Base-by-base conservation (phyloP, 441 rosid genomes). In the Jatropha podagrica region DNA sequence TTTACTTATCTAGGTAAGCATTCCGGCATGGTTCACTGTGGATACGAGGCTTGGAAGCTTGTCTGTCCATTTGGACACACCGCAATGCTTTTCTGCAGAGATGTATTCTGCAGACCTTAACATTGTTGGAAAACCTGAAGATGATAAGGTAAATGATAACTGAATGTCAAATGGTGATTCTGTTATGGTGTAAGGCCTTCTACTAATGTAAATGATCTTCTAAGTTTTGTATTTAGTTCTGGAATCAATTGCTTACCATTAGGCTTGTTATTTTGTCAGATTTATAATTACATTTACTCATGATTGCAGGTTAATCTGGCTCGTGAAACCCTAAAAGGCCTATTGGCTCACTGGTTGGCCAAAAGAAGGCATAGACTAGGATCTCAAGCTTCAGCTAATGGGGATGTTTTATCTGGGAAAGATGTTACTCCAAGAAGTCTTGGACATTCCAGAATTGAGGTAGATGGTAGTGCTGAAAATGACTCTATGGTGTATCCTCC, bases 21-120 rank as follows among this genome's bases (percentile, higher is more conserved):
- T 97, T 83, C 99, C 99, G 82, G 88, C 97, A 26, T 97, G 99
- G 99, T 95, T 92, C 84, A 86, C 93, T 63, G 97, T 93, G 82
- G 99, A 97, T 83, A 89, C 97, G 52, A 89, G 97, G 85, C 97
- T 95, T 81, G 99, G 99, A 78, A 89, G 97, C 85, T 88, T 97
- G 87, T 95, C 99, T 56, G 71, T 95, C 74, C 99, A 97, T 88
- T 87, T 97, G 87, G 99, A 97, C 75, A 91, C 98, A 7, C 98
- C 99, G 7, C 99, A 97, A 77, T 97, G 99, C 90, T 97, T 97
- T 85, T 86, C 97, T 18, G 99, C 99, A 0, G 99, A 97, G 88
- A 93, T 97, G 98, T 97, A 97, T 86, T 91, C 98, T 49, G 92
- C 89, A 66, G 99, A 97, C 84, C 97, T 97, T 66, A 89, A 83